Percentiles rank a stretch among this genome's conserved stretches.
Evolutionary conservation across 164 flowering plant species (phyloP).

Genomic region (Magnolia kwangsiensis): DNA sequence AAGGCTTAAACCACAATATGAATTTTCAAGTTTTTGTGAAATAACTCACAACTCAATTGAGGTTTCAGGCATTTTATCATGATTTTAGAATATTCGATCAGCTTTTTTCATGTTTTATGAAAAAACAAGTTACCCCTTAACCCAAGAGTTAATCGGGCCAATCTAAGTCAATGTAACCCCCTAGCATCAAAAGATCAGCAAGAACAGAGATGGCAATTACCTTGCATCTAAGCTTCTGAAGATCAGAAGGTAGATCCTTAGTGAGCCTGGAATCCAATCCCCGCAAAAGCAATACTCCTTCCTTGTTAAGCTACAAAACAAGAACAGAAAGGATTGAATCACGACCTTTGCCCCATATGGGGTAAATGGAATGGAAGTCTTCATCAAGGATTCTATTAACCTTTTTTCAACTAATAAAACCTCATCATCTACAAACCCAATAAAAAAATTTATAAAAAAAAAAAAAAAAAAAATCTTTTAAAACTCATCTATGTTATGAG

Average conservation of each 20-base stretch:
- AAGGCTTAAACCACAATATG: neutral
- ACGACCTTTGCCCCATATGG: too few species aligned
- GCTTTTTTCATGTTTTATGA: too few species aligned
- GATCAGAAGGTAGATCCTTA: constrained; percentile 90
- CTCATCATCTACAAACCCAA: too few species aligned
- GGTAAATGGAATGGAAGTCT: too few species aligned
- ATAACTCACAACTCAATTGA: neutral
- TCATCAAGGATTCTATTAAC: neutral
- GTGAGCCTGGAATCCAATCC: constrained; percentile 95
- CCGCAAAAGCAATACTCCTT: constrained; percentile 79
- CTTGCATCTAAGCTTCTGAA: constrained; percentile 98
- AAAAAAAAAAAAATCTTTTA: too few species aligned
- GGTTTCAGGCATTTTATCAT: neutral
- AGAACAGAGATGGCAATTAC: constrained; percentile 28
- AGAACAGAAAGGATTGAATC: neutral
- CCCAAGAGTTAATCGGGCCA: too few species aligned
- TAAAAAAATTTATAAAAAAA: too few species aligned
- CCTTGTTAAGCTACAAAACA: constrained; percentile 69
- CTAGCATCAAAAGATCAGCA: neutral
- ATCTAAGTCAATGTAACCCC: too few species aligned
- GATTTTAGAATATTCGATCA: neutral
- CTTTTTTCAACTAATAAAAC: too few species aligned
- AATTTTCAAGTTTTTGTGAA: neutral
- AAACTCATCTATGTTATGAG: too few species aligned
- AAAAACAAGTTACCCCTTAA: too few species aligned